phyloP scores from a whole-genome alignment of 768 basidiomycete species.

The Hypholoma sublateritium region DNA sequence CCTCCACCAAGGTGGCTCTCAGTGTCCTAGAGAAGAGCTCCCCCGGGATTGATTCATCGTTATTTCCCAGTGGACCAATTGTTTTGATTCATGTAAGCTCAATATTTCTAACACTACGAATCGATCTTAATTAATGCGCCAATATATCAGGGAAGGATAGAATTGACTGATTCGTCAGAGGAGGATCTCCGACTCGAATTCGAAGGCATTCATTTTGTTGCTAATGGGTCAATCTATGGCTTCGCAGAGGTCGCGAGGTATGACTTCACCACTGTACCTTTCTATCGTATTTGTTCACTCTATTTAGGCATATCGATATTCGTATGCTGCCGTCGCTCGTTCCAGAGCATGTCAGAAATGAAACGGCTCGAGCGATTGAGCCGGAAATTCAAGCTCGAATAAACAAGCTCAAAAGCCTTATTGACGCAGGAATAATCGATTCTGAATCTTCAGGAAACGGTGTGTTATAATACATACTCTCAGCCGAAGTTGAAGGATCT shows the following conservation, averaged over 20 bases:
- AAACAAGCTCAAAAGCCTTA: slow-evolving; percentile 56
- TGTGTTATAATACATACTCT: not conserved
- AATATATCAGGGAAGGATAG: slow-evolving; percentile 61
- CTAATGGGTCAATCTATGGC: slow-evolving; percentile 77
- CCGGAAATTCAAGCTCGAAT: slow-evolving; percentile 62
- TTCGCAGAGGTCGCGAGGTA: slow-evolving; percentile 67
- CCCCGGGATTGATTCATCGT: slow-evolving; percentile 25
- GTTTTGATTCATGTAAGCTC: slow-evolving; percentile 65
- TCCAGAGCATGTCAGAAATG: slow-evolving; percentile 52
- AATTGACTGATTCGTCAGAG: slow-evolving; percentile 53
- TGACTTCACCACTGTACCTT: not conserved
- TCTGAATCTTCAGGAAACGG: slow-evolving; percentile 34
- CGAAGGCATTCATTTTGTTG: slow-evolving; percentile 73
- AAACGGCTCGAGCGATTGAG: slow-evolving; percentile 56
- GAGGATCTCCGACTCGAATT: slow-evolving; percentile 71
- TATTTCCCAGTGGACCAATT: slow-evolving; percentile 30
- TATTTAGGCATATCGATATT: slow-evolving; percentile 61
- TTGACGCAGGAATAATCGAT: slow-evolving; percentile 65
- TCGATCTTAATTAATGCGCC: not conserved
- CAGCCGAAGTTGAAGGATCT: not conserved
- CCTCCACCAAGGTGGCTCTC: slow-evolving; percentile 59
- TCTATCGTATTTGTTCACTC: not conserved
- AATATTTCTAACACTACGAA: slow-evolving; percentile 1
- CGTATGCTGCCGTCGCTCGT: slow-evolving; percentile 67
- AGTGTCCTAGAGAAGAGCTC: slow-evolving; percentile 65